Evolutionary conservation across 305 asterid genomes (phyloP), one percentile per base, ranked within the genome.

Genomic region (Fraxinus nigra): DNA sequence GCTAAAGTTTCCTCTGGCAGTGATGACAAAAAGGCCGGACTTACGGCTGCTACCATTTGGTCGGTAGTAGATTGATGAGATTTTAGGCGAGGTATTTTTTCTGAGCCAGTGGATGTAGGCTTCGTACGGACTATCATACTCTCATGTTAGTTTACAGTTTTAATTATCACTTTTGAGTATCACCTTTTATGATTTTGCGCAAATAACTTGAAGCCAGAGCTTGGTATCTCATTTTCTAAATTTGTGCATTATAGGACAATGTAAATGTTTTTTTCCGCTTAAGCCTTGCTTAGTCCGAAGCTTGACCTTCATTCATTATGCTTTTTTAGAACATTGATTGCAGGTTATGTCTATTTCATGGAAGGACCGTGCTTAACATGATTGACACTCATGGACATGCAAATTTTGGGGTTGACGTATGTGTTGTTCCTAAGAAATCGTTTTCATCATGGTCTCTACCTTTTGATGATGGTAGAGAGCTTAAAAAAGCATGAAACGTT

Each of bases 361-460:
- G 99, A 96, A 93, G 87, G 97, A 87, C 81, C 78, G 98, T 92
- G 89, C 94, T 96, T 67, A 96, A 96, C 94, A 94, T 94, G 98
- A 98, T 93, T 81, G 98, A 96, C 88, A 93, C 97, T 77, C 98
- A 98, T 43, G 98, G 99, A 83, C 99, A 94, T 86, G 98, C 99
- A 77, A 98, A 96, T 91, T 96, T 96, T 91, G 98, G 98, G 51
- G 99, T 98, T 90, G 99, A 94, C 85, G 98, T 93, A 93, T 87
- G 96, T 72, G 0, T 40, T 48, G 56, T 82, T 78, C 82, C 81
- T 78, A 9, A 79, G 38, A 82, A 37, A 79, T 82, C 61, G 81
- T 75, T 59, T 75, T 48, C 59, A 34, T 34, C 37, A 34, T 34
- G 37, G 37, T 5, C 37, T 34, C 1, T 5, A 5, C 37, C 7